phyloP scores from a whole-genome alignment of 2,329 filamentous ascomycete species.

The Sporothrix mexicana region DNA sequence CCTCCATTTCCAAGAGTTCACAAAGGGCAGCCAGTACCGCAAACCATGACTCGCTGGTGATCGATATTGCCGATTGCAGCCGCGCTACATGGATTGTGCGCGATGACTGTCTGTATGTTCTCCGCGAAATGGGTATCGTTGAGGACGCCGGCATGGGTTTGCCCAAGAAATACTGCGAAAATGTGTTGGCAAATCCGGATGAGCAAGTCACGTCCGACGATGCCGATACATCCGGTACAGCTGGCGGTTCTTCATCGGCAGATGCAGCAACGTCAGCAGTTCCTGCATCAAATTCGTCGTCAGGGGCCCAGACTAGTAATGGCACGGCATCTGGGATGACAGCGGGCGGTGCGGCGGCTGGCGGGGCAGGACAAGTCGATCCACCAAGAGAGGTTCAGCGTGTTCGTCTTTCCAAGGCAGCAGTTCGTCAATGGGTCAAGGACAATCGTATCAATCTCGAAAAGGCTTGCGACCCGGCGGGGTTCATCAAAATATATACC shows the following conservation, averaged over 20 bases:
- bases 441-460: constrained; percentile 67
- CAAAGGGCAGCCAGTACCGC: background rate
- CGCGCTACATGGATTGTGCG: constrained; percentile 79
- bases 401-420: constrained; percentile 60
- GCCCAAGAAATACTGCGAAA: constrained; percentile 39
- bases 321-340: background rate
- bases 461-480: constrained; percentile 72
- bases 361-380: constrained; percentile 32
- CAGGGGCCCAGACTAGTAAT: background rate
- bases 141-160: constrained; percentile 60
- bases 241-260: constrained; percentile 6
- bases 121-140: constrained; percentile 80
- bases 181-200: constrained; percentile 24
- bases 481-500: constrained; percentile 74
- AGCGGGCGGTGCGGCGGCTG: background rate
- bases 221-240: background rate
- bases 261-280: constrained; percentile 31
- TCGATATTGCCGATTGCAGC: constrained; percentile 74
- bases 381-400: constrained; percentile 48
- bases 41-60: constrained; percentile 52
- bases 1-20: background rate
- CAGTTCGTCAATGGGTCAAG: constrained; percentile 70
- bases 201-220: background rate
- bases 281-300: background rate
- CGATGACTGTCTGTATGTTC: constrained; percentile 79